A percentile compares a stretch with the other conserved stretches of the same genome.
These are phyloP conservation scores for Triticum turgidum DNA, from an alignment of 176 grass and related monocot genomes.

Conservation along the genomic window DNA sequence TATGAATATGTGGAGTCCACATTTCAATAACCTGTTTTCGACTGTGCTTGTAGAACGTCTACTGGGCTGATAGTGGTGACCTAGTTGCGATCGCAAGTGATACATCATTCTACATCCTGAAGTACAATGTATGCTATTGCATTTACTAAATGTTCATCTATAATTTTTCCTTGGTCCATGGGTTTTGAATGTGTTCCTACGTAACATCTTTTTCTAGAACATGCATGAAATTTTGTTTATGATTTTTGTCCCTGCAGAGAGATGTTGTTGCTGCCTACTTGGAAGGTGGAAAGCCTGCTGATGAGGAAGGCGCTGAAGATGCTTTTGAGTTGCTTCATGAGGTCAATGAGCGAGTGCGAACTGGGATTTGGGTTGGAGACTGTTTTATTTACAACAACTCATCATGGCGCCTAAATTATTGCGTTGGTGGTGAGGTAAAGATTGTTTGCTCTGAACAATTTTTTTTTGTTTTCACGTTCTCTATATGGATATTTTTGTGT, in stretches of 20 bases:
- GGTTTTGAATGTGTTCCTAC: background rate
- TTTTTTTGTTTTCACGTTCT: slow-evolving; percentile 18
- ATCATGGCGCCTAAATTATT: slow-evolving; percentile 92
- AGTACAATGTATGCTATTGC: slow-evolving; percentile 81
- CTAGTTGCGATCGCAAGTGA: slow-evolving; percentile 94
- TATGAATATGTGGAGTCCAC: background rate
- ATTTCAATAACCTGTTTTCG: slow-evolving; percentile 8
- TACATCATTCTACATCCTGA: slow-evolving; percentile 96
- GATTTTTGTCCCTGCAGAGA: slow-evolving; percentile 54
- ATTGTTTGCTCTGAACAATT: slow-evolving; percentile 13
- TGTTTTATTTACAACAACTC: slow-evolving; percentile 99
- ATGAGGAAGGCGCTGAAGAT: slow-evolving; percentile 89
- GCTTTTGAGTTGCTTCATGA: slow-evolving; percentile 98
- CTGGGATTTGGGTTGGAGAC: slow-evolving; percentile 97
- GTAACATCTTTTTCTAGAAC: background rate
- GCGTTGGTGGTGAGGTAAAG: slow-evolving; percentile 93
- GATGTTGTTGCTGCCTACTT: slow-evolving; percentile 80
- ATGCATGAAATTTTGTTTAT: slow-evolving; percentile 1
- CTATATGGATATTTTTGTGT: slow-evolving; percentile 15
- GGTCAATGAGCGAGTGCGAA: slow-evolving; percentile 89
- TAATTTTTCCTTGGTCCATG: background rate
- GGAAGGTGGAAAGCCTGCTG: slow-evolving; percentile 73
- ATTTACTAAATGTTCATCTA: slow-evolving; percentile 33
- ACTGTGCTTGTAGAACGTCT: slow-evolving; percentile 64
- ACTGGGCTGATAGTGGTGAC: slow-evolving; percentile 97